These are phyloP conservation scores for Melianthus villosus DNA, from an alignment of 441 rosid genomes.

Conservation along the genomic window DNA sequence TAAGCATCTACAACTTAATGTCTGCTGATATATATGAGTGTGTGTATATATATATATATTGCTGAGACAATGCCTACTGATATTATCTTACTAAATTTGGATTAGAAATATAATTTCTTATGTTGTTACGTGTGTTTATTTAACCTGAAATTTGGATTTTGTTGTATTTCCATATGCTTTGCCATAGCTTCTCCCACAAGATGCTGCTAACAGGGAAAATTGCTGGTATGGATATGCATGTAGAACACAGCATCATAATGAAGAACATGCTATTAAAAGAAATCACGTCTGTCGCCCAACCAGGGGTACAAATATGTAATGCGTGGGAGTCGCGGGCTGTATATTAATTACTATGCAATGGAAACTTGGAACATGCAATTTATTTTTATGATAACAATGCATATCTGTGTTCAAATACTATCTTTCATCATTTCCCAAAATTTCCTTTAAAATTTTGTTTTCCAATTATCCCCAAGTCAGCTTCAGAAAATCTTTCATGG, in stretches of 20 bases:
- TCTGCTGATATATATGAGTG: background rate
- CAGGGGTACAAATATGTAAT: constrained; percentile 22
- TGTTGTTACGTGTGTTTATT: background rate
- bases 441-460: too few species aligned
- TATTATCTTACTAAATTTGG: too few species aligned
- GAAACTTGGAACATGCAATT: too few species aligned
- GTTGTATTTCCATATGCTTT: background rate
- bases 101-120: background rate
- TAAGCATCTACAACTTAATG: constrained; percentile 15
- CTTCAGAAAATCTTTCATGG: too few species aligned
- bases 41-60: too few species aligned
- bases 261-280: constrained; percentile 68
- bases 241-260: constrained; percentile 77
- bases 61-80: too few species aligned
- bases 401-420: too few species aligned
- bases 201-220: constrained; percentile 41
- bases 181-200: constrained; percentile 33
- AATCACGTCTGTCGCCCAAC: constrained; percentile 88
- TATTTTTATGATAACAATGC: too few species aligned
- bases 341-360: too few species aligned
- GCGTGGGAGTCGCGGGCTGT: too few species aligned
- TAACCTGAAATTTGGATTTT: background rate
- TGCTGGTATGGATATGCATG: constrained; percentile 91
- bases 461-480: too few species aligned
- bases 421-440: too few species aligned